phyloP scores from a whole-genome alignment of 1,284 basidiomycete species.

The Lentinula novae-zelandiae region DNA sequence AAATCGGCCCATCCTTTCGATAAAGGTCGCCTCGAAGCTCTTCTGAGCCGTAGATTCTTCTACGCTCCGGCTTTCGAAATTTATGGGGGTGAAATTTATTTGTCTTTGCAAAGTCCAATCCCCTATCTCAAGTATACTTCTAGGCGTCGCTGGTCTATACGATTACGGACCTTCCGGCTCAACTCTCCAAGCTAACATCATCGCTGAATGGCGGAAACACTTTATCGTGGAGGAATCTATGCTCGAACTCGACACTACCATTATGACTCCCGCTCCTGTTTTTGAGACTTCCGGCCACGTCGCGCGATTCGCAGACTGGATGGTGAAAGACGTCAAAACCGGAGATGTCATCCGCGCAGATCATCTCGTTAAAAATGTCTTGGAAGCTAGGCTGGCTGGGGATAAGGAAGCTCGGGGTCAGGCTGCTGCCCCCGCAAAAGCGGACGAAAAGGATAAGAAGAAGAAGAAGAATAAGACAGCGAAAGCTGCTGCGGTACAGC shows the following conservation, averaged over 20 bases:
- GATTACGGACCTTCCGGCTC: conserved; percentile 97
- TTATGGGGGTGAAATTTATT: conserved; percentile 73
- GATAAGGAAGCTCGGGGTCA: conserved; percentile 90
- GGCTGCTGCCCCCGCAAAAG: conserved; percentile 40
- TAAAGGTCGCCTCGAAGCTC: conserved; percentile 81
- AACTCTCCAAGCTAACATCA: conserved; percentile 94
- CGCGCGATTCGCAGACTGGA: conserved; percentile 98
- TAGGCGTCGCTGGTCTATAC: conserved; percentile 93
- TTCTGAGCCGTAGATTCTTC: conserved; percentile 94
- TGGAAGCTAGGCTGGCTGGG: conserved; percentile 87
- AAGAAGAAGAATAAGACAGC: conserved; percentile 79
- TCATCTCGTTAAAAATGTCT: conserved; percentile 92
- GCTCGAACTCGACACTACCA: conserved; percentile 98
- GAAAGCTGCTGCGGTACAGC: conserved; percentile 73
- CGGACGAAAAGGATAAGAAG: conserved; percentile 66
- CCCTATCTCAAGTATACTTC: neutral
- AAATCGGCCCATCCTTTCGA: conserved; percentile 89
- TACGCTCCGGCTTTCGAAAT: conserved; percentile 98
- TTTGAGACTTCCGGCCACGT: conserved; percentile 99
- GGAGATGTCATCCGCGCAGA: conserved; percentile 98
- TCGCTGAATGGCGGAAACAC: conserved; percentile 95
- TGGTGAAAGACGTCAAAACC: conserved; percentile 94
- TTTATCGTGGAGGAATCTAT: conserved; percentile 99
- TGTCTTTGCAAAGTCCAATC: neutral
- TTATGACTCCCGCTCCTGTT: conserved; percentile 94